Percentiles rank a stretch among this genome's conserved stretches.
Evolutionary conservation across 257 asterid species (phyloP).

Genomic region (Mitragyna speciosa): DNA sequence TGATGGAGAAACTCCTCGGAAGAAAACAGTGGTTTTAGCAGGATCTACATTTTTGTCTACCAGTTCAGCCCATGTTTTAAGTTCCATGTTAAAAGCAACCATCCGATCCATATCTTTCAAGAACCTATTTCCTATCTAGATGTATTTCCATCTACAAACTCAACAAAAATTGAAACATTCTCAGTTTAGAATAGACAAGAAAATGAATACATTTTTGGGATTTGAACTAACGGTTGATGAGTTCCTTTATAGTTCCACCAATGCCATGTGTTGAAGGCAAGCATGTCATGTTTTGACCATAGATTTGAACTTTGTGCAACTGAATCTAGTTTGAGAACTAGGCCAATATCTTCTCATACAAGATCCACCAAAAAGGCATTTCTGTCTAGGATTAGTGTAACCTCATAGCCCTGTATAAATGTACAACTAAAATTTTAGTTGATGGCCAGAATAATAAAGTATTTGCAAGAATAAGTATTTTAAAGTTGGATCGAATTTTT

Average conservation of each 20-base stretch:
- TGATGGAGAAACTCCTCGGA: too few relatives aligned
- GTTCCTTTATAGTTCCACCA: conserved; percentile 87
- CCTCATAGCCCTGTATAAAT: conserved; percentile 53
- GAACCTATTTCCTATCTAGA: conserved; percentile 11
- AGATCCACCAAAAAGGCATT: conserved; percentile 68
- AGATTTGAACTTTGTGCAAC: conserved; percentile 50
- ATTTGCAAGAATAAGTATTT: background rate
- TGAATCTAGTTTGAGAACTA: conserved; percentile 65
- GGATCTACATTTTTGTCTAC: too few relatives aligned
- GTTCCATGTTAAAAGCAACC: conserved; percentile 22
- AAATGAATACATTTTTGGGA: too few relatives aligned
- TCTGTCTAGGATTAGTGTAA: conserved; percentile 62
- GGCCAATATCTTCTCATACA: conserved; percentile 45
- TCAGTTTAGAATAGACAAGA: too few relatives aligned
- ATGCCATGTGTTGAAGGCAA: conserved; percentile 85
- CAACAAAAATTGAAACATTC: too few relatives aligned
- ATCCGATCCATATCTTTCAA: conserved; percentile 25
- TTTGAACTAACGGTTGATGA: conserved; percentile 62
- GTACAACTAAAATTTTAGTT: too few relatives aligned
- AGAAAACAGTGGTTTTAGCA: too few relatives aligned
- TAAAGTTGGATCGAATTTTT: too few relatives aligned
- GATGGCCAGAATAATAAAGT: too few relatives aligned
- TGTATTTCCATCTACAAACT: conserved; percentile 47
- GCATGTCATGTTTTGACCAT: conserved; percentile 62
- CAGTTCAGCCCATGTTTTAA: conserved; percentile 20